Conservation (phyloP, 345 rosid species). For the Microcos paniculata region DNA sequence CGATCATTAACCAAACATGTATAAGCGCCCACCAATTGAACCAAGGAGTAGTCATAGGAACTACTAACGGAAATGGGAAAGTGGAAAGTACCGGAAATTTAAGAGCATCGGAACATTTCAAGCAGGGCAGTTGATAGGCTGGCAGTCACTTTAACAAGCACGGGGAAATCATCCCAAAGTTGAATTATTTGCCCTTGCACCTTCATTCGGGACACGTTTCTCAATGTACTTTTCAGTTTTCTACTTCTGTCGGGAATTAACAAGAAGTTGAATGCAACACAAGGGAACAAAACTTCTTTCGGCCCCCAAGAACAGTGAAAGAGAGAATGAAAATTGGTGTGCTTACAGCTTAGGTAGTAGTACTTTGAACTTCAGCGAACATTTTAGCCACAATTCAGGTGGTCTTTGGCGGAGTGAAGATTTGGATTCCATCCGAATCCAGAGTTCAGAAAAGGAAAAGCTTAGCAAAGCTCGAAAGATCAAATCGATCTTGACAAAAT, state of each 20-base stretch:
- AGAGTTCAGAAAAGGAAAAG: not conserved
- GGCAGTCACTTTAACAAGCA: not conserved
- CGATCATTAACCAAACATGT: not conserved
- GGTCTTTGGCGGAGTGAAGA: not conserved
- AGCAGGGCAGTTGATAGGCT: not conserved
- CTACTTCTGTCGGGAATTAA: not conserved
- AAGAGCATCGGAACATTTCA: not conserved
- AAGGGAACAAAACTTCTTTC: not conserved
- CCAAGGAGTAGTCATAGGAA: not conserved
- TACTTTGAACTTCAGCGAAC: not conserved
- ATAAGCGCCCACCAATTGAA: not conserved
- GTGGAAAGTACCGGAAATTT: not conserved
- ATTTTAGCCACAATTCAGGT: too few species aligned
- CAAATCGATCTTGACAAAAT: not conserved
- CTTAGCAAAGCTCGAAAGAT: not conserved
- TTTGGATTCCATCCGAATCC: not conserved
- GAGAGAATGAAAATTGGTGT: not conserved
- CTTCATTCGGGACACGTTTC: not conserved
- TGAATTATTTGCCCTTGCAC: not conserved
- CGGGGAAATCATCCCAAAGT: not conserved
- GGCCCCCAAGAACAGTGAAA: not conserved
- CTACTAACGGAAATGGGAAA: too few species aligned
- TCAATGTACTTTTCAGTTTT: not conserved
- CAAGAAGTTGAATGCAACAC: not conserved
- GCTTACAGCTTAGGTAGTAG: too few species aligned